A percentile compares a stretch with the other conserved stretches of the same genome.
These are phyloP conservation scores for Malassezia sp. DNA, from an alignment of 1,284 basidiomycete species.

Conservation along the genomic window DNA sequence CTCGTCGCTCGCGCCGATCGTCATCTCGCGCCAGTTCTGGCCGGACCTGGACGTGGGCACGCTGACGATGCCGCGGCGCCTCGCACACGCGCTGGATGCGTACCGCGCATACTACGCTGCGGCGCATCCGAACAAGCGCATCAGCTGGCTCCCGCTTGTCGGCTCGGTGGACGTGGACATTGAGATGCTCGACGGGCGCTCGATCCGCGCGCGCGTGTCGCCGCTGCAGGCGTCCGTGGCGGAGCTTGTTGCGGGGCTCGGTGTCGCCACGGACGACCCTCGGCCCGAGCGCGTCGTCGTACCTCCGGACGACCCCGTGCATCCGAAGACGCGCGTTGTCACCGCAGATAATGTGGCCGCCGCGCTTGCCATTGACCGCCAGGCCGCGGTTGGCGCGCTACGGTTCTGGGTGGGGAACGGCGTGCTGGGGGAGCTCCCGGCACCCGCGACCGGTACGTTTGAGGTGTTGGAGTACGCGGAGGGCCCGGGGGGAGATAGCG, in stretches of 20 bases:
- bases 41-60: conserved; percentile 23
- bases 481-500: too few relatives aligned
- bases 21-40: conserved; percentile 43
- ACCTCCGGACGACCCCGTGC: not conserved
- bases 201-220: conserved; percentile 8
- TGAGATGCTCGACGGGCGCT: conserved; percentile 24
- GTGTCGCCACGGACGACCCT: not conserved
- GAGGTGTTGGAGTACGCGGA: not conserved
- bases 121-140: conserved; percentile 21
- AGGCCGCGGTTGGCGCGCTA: conserved; percentile 7
- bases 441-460: conserved; percentile 7
- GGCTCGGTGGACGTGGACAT: conserved; percentile 30
- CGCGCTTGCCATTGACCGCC: conserved; percentile 9
- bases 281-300: too few relatives aligned
- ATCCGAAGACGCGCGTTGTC: conserved; percentile 2
- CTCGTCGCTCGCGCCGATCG: conserved; percentile 36
- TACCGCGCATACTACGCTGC: conserved; percentile 16
- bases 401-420: conserved; percentile 11
- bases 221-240: conserved; percentile 9
- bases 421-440: conserved; percentile 7
- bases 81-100: conserved; percentile 22
- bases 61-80: conserved; percentile 28
- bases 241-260: conserved; percentile 10
- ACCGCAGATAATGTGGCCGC: conserved; percentile 13
- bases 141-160: conserved; percentile 32